Evolutionary conservation across 2,329 filamentous ascomycete genomes (phyloP).

Genomic region (Cladophialophora psammophila): DNA sequence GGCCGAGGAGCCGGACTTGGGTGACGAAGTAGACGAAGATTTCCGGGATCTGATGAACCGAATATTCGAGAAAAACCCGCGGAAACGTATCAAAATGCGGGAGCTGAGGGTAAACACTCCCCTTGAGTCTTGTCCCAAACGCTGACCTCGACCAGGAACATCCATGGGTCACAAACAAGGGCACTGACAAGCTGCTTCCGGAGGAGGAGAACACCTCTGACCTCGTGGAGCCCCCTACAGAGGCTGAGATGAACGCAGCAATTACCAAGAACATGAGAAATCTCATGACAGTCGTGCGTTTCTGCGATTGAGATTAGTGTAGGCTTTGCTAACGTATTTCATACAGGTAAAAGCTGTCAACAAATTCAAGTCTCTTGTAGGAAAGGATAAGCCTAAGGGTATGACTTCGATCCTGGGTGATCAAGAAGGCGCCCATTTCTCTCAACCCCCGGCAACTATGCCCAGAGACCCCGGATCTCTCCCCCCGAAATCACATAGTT

Average conservation of each 20-base stretch:
- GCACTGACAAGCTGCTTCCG: constrained; percentile 78
- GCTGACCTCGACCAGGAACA: constrained; percentile 68
- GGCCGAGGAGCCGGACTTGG: constrained; percentile 69
- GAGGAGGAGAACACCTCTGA: constrained; percentile 85
- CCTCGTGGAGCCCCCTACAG: constrained; percentile 81
- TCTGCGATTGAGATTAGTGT: neutral
- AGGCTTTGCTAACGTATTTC: neutral
- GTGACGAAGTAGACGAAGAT: constrained; percentile 67
- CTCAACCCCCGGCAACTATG: constrained; percentile 64
- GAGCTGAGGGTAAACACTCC: constrained; percentile 73
- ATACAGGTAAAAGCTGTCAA: constrained; percentile 84
- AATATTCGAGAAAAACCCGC: constrained; percentile 84
- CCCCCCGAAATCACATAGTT: constrained; percentile 56
- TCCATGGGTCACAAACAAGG: constrained; percentile 87
- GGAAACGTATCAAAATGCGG: constrained; percentile 81
- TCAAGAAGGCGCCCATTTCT: constrained; percentile 60
- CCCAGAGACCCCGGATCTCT: constrained; percentile 44
- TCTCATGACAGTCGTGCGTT: constrained; percentile 73
- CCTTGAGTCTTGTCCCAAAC: neutral
- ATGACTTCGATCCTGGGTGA: constrained; percentile 68
- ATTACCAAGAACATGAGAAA: constrained; percentile 91
- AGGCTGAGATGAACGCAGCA: constrained; percentile 86
- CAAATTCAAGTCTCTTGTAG: constrained; percentile 80
- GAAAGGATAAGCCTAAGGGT: constrained; percentile 60
- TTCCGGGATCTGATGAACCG: constrained; percentile 77